Evolutionary conservation across 805 yeast species (phyloP), one percentile per base, ranked within the genome.

Genomic region (Pichia manshurica): DNA sequence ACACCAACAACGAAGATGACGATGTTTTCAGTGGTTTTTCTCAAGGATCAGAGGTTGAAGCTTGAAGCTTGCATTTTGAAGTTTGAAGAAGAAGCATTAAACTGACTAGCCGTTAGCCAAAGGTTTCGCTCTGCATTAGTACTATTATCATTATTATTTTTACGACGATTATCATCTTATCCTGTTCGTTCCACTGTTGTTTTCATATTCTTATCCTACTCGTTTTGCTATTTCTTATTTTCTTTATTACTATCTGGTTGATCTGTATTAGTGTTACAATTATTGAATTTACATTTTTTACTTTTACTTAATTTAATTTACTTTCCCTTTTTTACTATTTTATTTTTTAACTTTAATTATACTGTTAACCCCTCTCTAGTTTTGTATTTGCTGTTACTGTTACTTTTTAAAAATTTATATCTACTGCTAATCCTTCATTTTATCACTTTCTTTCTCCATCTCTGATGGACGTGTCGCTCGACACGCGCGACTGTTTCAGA

Each of bases 21-120:
- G 57, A 54, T 37, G 70, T 74, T 2, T 72, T 72, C 51, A 63
- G 72, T 22, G 73, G 72, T 3, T 72, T 72, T 55, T 67, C 72
- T n/a, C 76, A 72, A 56, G 76, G 75, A 23, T 72, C 75, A 10
- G 51, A 44, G 35, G 47, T 40, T 17, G 42, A 48, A 39, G 44
- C 29, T 8, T 25, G 29, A 25, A 39, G 44, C 29, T 8, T 25
- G 29, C 7, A 25, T 25, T 25, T 8, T 25, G 29, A 25, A 25
- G 29, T 25, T 8, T 25, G 29, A 25, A 10, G 10, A 7, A 25
- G 10, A 8, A 25, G 29, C 10, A n/a, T 25, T 25, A 7, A 8
- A 8, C 10, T n/a, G 20, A 34, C 37, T n/a, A 34, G 8, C 20
- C 37, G 13, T 7, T 34, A 16, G 20, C 17, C 3, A 7, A 8